Percentiles rank a stretch among this genome's conserved stretches.
phyloP scores from a whole-genome alignment of 2,329 filamentous ascomycete genomes.

The Exophiala sp. region DNA sequence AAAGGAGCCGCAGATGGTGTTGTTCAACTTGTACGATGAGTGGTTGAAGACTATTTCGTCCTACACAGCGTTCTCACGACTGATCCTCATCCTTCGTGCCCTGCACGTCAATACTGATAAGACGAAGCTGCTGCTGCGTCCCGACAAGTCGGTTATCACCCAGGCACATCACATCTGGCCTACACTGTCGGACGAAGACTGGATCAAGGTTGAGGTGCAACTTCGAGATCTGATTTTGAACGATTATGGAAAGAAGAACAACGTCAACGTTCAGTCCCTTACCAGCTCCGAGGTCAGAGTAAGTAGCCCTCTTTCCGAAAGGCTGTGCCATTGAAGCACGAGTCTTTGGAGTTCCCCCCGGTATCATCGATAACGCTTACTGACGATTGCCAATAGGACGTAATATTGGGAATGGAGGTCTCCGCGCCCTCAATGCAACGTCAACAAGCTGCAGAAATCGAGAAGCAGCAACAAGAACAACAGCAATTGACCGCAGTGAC shows the following conservation, averaged over 20 bases:
- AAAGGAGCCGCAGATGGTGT: slow-evolving; percentile 98
- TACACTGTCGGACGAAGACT: slow-evolving; percentile 87
- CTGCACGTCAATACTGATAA: slow-evolving; percentile 98
- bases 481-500: slow-evolving; percentile 95
- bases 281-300: slow-evolving; percentile 97
- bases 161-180: slow-evolving; percentile 99
- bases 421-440: slow-evolving; percentile 96
- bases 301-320: too few species aligned
- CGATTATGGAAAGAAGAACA: slow-evolving; percentile 99
- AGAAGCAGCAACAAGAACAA: slow-evolving; percentile 97
- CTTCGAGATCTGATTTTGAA: slow-evolving; percentile 93
- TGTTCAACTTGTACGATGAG: slow-evolving; percentile 98
- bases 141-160: slow-evolving; percentile 97
- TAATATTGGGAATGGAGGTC: slow-evolving; percentile 99
- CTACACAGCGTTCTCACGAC: slow-evolving; percentile 94
- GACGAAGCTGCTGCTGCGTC: slow-evolving; percentile 89
- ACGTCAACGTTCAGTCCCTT: slow-evolving; percentile 95
- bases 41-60: slow-evolving; percentile 98
- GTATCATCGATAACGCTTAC: too few species aligned
- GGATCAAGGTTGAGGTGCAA: slow-evolving; percentile 99
- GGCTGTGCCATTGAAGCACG: too few species aligned
- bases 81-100: slow-evolving; percentile 88
- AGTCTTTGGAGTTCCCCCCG: too few species aligned
- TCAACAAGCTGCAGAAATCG: slow-evolving; percentile 96
- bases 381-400: too few species aligned